Percentiles rank a stretch among this genome's conserved stretches.
These are phyloP conservation scores for Metarhizium humberi DNA, from an alignment of 2,329 filamentous ascomycete genomes.

Conservation along the genomic window DNA sequence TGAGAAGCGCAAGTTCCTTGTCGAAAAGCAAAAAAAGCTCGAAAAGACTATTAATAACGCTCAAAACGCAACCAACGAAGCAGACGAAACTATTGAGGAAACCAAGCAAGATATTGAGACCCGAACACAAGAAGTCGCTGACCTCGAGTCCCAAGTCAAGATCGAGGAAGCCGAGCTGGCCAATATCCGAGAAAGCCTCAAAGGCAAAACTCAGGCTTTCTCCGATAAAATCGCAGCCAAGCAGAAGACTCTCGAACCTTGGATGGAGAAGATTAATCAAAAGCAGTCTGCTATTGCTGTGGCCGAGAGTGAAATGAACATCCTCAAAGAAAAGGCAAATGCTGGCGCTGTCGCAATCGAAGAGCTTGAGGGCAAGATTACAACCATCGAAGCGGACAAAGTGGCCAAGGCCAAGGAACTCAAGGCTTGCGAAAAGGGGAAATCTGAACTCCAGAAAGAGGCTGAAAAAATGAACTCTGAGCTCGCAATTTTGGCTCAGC, in stretches of 20 bases:
- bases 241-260: slow-evolving; percentile 90
- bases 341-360: slow-evolving; percentile 76
- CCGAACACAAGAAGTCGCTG: slow-evolving; percentile 62
- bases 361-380: slow-evolving; percentile 74
- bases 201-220: slow-evolving; percentile 90
- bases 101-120: slow-evolving; percentile 70
- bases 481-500: slow-evolving; percentile 59
- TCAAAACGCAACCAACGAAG: slow-evolving; percentile 64
- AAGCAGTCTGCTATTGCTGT: slow-evolving; percentile 92
- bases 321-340: slow-evolving; percentile 81
- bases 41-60: slow-evolving; percentile 78
- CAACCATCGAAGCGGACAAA: slow-evolving; percentile 61
- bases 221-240: slow-evolving; percentile 88
- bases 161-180: slow-evolving; percentile 74
- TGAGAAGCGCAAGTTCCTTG: slow-evolving; percentile 91
- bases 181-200: slow-evolving; percentile 75
- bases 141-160: slow-evolving; percentile 68
- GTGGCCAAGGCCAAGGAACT: slow-evolving; percentile 64
- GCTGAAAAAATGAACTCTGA: slow-evolving; percentile 62
- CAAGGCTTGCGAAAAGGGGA: slow-evolving; percentile 65
- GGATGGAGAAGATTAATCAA: slow-evolving; percentile 94
- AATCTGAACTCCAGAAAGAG: slow-evolving; percentile 64
- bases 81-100: slow-evolving; percentile 68
- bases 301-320: slow-evolving; percentile 87
- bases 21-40: slow-evolving; percentile 86